Conservation (phyloP, 2,329 filamentous ascomycete genomes). For the Diplodia scrobiculata region DNA sequence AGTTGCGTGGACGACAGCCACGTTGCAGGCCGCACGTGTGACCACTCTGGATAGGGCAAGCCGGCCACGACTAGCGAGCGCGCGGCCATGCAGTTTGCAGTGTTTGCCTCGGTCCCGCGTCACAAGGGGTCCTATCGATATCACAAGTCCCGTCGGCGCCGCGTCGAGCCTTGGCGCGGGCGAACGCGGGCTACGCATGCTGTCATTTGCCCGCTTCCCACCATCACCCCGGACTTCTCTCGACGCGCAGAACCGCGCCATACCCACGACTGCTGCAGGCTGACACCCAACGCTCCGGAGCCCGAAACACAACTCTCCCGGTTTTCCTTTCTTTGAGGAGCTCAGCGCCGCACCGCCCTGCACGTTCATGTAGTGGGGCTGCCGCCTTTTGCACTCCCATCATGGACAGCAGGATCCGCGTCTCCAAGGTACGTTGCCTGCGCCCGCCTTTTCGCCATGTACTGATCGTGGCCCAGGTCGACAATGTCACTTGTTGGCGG, state of each 20-base stretch:
- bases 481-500: constrained; percentile 63
- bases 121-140: constrained; percentile 26
- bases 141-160: constrained; percentile 19
- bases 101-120: constrained; percentile 12
- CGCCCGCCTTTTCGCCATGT: not conserved
- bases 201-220: constrained; percentile 27
- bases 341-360: constrained; percentile 1
- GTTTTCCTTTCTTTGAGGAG: not conserved
- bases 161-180: constrained; percentile 20
- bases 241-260: constrained; percentile 16
- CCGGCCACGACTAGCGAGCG: not conserved
- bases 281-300: constrained; percentile 2
- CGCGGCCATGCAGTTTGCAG: not conserved
- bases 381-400: constrained; percentile 25
- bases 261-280: constrained; percentile 9
- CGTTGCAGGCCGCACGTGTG: constrained; percentile 11
- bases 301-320: not conserved
- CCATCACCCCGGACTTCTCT: constrained; percentile 21
- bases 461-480: constrained; percentile 50
- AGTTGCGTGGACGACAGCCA: not conserved
- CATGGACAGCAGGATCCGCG: constrained; percentile 51
- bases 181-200: constrained; percentile 18
- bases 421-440: constrained; percentile 47
- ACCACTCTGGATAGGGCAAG: constrained; percentile 5
- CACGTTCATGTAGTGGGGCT: constrained; percentile 25